These are phyloP conservation scores for Mycena haematopus DNA, from an alignment of 768 basidiomycete species.

Conservation along the genomic window DNA sequence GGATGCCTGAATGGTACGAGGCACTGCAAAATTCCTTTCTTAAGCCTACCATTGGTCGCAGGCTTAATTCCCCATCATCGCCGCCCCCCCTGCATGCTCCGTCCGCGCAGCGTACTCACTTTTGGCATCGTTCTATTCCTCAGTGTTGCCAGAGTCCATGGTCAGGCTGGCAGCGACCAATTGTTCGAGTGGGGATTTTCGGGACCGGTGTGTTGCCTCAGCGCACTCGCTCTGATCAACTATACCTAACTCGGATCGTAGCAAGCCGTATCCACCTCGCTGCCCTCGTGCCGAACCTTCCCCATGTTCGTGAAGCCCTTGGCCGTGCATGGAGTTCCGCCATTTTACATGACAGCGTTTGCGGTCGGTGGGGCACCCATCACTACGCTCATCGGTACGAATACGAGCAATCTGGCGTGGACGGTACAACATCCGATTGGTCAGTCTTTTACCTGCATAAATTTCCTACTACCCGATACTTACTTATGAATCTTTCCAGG, in stretches of 20 bases:
- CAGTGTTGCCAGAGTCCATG: not conserved
- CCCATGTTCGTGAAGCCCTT: not conserved
- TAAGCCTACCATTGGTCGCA: not conserved
- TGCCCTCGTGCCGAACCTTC: conserved; percentile 10
- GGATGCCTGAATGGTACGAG: not conserved
- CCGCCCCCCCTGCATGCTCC: conserved; percentile 1
- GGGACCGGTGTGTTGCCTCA: not conserved
- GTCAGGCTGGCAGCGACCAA: not conserved
- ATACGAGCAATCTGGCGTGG: conserved; percentile 49
- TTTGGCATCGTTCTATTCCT: not conserved
- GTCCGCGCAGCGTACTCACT: not conserved
- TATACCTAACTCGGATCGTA: not conserved
- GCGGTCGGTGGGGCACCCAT: conserved; percentile 44
- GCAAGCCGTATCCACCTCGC: conserved; percentile 1
- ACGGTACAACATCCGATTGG: conserved; percentile 47
- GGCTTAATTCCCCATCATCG: not conserved
- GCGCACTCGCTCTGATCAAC: not conserved
- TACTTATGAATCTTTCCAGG: conserved; percentile 39
- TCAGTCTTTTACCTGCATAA: conserved; percentile 36
- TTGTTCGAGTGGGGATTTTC: conserved; percentile 12
- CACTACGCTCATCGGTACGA: conserved; percentile 43
- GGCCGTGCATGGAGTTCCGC: conserved; percentile 33
- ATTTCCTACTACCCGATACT: too few species aligned
- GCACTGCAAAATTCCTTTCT: conserved; percentile 2
- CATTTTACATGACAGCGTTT: conserved; percentile 53